phyloP scores from a whole-genome alignment of 257 asterid species.

The Solanum chilense region DNA sequence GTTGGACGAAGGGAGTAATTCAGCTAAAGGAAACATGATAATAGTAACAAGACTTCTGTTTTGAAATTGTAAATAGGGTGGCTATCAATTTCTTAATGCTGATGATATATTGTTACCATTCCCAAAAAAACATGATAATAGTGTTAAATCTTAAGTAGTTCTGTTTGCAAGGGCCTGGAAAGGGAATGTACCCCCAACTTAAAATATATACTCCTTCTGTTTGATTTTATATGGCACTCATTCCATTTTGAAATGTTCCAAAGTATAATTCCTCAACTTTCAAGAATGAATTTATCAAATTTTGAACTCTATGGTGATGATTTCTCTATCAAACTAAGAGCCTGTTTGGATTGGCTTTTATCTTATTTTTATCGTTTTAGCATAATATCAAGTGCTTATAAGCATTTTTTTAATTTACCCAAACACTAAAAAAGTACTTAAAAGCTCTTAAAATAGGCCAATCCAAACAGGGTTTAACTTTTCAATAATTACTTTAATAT shows the following conservation, averaged over 20 bases:
- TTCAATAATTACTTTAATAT: background rate
- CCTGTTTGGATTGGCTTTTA: background rate
- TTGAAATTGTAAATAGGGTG: background rate
- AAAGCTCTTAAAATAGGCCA: background rate
- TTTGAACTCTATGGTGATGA: background rate
- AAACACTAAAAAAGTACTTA: background rate
- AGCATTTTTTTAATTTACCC: background rate
- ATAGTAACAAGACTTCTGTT: background rate
- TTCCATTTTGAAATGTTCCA: background rate
- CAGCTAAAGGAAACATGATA: background rate
- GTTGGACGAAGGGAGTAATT: background rate
- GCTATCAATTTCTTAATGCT: background rate
- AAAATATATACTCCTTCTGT: background rate
- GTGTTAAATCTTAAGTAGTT: background rate
- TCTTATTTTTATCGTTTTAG: background rate
- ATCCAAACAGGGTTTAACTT: background rate
- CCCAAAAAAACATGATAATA: background rate
- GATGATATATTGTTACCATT: background rate
- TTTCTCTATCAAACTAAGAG: background rate
- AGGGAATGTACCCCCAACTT: background rate
- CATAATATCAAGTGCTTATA: background rate
- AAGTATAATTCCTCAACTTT: background rate
- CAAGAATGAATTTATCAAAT: background rate
- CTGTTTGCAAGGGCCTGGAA: background rate
- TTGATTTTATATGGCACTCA: background rate